Base-by-base conservation (phyloP, 2,329 filamentous ascomycete genomes). In the Beauveria caledonica region DNA sequence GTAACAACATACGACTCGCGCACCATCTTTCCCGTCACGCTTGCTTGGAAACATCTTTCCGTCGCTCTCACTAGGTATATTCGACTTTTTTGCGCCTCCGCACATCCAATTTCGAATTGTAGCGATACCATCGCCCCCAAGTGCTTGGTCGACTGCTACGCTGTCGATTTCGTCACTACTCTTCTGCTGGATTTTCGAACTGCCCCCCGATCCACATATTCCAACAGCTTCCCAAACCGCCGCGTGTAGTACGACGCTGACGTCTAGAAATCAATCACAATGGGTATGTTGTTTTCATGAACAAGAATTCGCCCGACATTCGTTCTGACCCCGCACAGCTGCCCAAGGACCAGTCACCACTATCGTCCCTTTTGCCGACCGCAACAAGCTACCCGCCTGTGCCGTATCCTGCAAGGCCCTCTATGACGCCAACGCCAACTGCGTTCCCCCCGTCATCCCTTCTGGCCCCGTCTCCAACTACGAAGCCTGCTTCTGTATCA, bases 401-500 rank as follows among this genome's bases (percentile, higher is more conserved):
- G 87, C 84, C 10, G 70, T 76, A 23, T 63, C 69, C 51, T 91
- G 88, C 68, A 78, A 80, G 48, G 70, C 76, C 29, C 82, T 91
- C 49, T 85, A 81, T 69, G 82, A 89, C 72, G 90, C 88, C 61
- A 89, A 92, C 68, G 81, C 81, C 50, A 84, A 78, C 63, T 95
- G 91, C 72, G 80, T 87, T 1, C 86, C 87, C 3, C 82, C 81
- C 4, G 78, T 74, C 25, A 77, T 73, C 3, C 71, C 80, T 5
- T 71, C 74, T 7, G 78, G 79, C 54, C 77, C 79, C 52, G 71
- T 80, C 45, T 68, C 72, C 21, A 80, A 78, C 48, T 90, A 88
- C 71, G 78, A 84, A 56, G 77, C 79, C 40, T 95, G 91, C 74
- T 92, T 95, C 76, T 96, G 91, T 75, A 76, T 79, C 66, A 84